A percentile compares a stretch with the other conserved stretches of the same genome.
These are phyloP conservation scores for Penicillium fimorum DNA, from an alignment of 495 filamentous ascomycete genomes.

Conservation along the genomic window DNA sequence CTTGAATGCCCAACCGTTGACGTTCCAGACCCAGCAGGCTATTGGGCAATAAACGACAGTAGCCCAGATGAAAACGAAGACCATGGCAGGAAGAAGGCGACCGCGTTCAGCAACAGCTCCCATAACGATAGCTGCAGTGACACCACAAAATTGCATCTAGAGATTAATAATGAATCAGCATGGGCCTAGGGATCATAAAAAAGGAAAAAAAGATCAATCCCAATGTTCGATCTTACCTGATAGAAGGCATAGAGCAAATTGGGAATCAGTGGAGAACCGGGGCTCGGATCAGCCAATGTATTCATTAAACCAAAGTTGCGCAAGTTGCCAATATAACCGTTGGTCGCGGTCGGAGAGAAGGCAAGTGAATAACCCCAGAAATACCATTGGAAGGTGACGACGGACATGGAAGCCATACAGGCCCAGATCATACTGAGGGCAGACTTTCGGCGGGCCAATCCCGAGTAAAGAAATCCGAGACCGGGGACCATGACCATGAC, in stretches of 20 bases:
- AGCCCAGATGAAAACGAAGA: conserved; percentile 94
- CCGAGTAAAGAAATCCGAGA: conserved; percentile 68
- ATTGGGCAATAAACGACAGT: conserved; percentile 97
- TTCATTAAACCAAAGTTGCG: conserved; percentile 66
- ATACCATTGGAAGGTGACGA: conserved; percentile 73
- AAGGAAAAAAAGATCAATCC: not conserved
- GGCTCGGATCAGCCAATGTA: conserved; percentile 59
- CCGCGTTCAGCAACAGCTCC: conserved; percentile 92
- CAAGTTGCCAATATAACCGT: conserved; percentile 66
- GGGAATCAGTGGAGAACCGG: conserved; percentile 61
- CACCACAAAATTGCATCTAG: conserved; percentile 93
- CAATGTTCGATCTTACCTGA: conserved; percentile 47
- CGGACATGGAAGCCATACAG: conserved; percentile 62
- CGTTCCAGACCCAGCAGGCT: conserved; percentile 93
- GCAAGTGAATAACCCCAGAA: conserved; percentile 75
- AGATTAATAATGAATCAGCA: not conserved
- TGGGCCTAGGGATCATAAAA: not conserved
- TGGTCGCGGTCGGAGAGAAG: conserved; percentile 61
- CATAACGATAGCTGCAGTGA: conserved; percentile 89
- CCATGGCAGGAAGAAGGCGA: conserved; percentile 89
- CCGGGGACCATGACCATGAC: conserved; percentile 87
- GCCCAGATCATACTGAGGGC: conserved; percentile 70
- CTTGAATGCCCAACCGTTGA: conserved; percentile 87
- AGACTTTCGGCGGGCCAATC: conserved; percentile 62
- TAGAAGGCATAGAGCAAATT: conserved; percentile 66